Evolutionary conservation across 495 filamentous ascomycete species (phyloP).

Genomic region (Penicilliopsis zonata): DNA sequence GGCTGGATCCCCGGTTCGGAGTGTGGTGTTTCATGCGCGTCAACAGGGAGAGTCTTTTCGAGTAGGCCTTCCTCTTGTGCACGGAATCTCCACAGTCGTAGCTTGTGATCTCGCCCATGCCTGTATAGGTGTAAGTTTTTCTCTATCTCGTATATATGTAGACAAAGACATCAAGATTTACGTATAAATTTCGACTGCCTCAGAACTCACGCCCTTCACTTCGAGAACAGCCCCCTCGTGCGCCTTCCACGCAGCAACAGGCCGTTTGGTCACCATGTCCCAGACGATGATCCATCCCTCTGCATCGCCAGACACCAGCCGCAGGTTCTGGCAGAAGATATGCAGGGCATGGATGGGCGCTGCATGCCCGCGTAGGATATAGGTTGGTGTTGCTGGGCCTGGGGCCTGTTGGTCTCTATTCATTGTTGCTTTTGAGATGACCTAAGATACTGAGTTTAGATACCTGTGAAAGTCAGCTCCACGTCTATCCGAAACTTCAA

Average conservation of each 20-base stretch:
- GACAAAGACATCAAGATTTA: constrained; percentile 31
- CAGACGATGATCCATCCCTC: constrained; percentile 84
- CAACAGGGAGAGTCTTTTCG: constrained; percentile 62
- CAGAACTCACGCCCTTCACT: constrained; percentile 41
- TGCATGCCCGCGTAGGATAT: constrained; percentile 80
- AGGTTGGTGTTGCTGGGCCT: constrained; percentile 51
- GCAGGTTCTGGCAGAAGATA: constrained; percentile 60
- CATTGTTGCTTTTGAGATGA: too few species aligned
- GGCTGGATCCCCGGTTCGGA: constrained; percentile 40
- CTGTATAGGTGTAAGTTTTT: constrained; percentile 28
- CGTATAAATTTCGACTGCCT: constrained; percentile 48
- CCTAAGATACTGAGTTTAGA: too few species aligned
- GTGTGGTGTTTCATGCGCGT: constrained; percentile 15
- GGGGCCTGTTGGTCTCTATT: too few species aligned
- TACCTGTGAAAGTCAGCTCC: too few species aligned
- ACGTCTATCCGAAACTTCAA: too few species aligned
- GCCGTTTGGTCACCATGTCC: constrained; percentile 71
- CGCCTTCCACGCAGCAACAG: constrained; percentile 76
- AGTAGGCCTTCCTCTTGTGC: constrained; percentile 42
- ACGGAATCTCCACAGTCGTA: constrained; percentile 71
- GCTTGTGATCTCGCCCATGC: constrained; percentile 81
- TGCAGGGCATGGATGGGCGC: constrained; percentile 67
- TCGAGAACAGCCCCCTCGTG: constrained; percentile 73
- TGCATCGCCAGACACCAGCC: constrained; percentile 77
- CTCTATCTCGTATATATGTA: background rate